These are phyloP conservation scores for Limonium bicolor DNA, from an alignment of 148 eudicot genomes.

Conservation along the genomic window DNA sequence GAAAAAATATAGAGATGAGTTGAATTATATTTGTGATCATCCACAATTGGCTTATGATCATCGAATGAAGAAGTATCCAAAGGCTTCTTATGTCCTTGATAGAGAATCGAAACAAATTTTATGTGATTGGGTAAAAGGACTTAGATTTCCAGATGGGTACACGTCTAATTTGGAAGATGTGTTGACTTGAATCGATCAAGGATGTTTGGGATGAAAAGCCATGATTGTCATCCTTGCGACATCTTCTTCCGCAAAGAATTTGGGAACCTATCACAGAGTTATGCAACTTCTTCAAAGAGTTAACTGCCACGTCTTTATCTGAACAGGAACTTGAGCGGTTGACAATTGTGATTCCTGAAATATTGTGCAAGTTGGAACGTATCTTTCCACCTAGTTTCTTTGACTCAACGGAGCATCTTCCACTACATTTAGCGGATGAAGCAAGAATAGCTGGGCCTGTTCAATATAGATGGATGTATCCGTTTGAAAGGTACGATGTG, in stretches of 20 bases:
- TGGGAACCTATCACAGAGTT: background rate
- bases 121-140: no score
- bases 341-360: background rate
- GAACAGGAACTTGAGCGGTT: background rate
- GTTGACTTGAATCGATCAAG: no score
- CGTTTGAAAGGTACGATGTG: no score
- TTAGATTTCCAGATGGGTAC: no score
- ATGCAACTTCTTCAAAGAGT: background rate
- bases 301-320: background rate
- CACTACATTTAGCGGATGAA: background rate
- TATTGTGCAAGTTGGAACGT: background rate
- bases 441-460: background rate
- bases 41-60: no score
- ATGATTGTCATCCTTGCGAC: background rate
- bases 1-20: no score
- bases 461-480: slow-evolving; percentile 1
- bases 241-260: background rate
- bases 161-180: no score
- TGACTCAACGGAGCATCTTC: slow-evolving; percentile 1
- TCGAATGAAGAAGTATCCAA: background rate
- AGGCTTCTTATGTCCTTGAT: background rate
- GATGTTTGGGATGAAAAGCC: background rate
- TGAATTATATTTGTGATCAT: no score
- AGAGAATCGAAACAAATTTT: background rate
- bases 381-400: background rate